A percentile compares a stretch with the other conserved stretches of the same genome.
phyloP scores from a whole-genome alignment of 202 grass and related monocot genomes.

The Brachypodium distachyon region DNA sequence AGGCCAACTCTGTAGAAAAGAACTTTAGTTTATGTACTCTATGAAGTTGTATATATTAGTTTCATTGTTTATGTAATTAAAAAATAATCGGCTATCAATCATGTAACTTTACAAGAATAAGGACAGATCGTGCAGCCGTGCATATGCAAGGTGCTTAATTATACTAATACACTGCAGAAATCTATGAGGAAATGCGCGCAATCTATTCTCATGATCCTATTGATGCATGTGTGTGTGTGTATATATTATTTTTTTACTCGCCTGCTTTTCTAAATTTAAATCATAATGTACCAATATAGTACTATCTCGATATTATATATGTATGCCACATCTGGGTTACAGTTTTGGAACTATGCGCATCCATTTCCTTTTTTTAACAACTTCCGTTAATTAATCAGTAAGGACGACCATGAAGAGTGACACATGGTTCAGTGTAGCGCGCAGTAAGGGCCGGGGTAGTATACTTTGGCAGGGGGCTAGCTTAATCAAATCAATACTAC shows the following conservation, averaged over 20 bases:
- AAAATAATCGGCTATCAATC: constrained; percentile 31
- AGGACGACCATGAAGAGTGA: neutral
- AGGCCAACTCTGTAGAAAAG: neutral
- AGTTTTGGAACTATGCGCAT: neutral
- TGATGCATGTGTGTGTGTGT: too few species aligned
- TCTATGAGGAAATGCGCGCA: constrained; percentile 3
- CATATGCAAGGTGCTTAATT: constrained; percentile 12
- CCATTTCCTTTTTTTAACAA: neutral
- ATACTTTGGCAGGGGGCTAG: neutral
- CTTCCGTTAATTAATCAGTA: neutral
- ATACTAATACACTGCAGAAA: constrained; percentile 4
- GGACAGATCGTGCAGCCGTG: constrained; percentile 24
- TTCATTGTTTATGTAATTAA: constrained; percentile 35
- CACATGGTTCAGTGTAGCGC: neutral
- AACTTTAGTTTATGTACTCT: constrained; percentile 17
- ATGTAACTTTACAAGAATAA: constrained; percentile 40
- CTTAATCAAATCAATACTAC: neutral
- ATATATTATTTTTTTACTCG: neutral
- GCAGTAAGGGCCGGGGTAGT: too few species aligned
- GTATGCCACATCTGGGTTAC: neutral
- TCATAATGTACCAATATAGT: neutral
- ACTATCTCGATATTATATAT: constrained; percentile 14
- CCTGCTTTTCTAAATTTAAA: neutral
- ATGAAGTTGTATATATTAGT: constrained; percentile 23
- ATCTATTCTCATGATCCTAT: neutral